These are phyloP conservation scores for Collybia mongolica DNA, from an alignment of 768 basidiomycete species.

Conservation along the genomic window DNA sequence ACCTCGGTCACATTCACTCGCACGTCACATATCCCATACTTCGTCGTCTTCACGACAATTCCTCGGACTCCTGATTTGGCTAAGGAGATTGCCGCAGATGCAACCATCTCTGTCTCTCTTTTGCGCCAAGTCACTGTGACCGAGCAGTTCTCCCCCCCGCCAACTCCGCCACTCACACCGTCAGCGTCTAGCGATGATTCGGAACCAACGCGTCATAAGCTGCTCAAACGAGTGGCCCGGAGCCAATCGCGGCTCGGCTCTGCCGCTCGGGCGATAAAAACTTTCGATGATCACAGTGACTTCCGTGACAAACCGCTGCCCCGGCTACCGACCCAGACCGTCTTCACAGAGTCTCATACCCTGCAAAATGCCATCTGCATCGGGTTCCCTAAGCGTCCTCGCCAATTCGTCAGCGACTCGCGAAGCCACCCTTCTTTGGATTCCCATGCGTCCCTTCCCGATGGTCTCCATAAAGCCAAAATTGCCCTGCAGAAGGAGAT, in stretches of 20 bases:
- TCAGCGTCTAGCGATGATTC: constrained; percentile 43
- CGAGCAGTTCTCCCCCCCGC: constrained; percentile 36
- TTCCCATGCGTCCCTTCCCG: constrained; percentile 50
- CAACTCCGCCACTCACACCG: constrained; percentile 50
- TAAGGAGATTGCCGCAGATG: constrained; percentile 67
- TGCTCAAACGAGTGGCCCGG: constrained; percentile 33
- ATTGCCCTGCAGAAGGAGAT: constrained; percentile 55
- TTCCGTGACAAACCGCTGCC: constrained; percentile 41
- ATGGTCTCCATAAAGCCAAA: constrained; percentile 65
- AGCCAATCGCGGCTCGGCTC: constrained; percentile 19
- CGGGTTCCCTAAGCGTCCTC: constrained; percentile 72
- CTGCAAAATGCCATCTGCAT: constrained; percentile 53
- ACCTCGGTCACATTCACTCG: constrained; percentile 61
- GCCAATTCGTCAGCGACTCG: constrained; percentile 35
- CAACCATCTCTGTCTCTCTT: constrained; percentile 68
- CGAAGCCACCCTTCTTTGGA: constrained; percentile 45
- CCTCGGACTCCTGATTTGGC: constrained; percentile 53
- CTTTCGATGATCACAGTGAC: constrained; percentile 21
- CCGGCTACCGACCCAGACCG: constrained; percentile 34
- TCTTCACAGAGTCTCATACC: constrained; percentile 41
- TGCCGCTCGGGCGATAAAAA: constrained; percentile 18
- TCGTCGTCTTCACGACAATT: constrained; percentile 69
- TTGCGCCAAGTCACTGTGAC: constrained; percentile 58
- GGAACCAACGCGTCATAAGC: constrained; percentile 27
- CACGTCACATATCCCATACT: constrained; percentile 62